phyloP scores from a whole-genome alignment of 2,329 filamentous ascomycete species.

The Berkeleyomyces rouxiae region DNA sequence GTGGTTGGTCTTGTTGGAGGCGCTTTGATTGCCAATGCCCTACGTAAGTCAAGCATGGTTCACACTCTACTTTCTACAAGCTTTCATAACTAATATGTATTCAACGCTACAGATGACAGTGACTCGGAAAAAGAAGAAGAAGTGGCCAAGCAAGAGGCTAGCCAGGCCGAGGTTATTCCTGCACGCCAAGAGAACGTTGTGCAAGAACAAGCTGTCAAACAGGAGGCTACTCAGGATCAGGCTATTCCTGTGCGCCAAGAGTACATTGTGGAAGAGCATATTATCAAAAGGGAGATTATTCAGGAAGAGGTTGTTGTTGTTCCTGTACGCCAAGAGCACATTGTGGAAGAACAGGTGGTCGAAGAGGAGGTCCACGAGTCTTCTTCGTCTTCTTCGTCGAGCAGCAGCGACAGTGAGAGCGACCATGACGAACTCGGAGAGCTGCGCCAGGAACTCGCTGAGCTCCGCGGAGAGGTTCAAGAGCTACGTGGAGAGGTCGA shows the following conservation, averaged over 20 bases:
- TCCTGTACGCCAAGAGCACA: not conserved
- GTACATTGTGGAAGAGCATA: no score
- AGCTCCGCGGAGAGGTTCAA: no score
- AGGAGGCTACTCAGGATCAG: no score
- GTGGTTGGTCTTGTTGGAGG: conserved; percentile 41
- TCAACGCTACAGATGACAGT: not conserved
- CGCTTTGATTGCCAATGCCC: conserved; percentile 38
- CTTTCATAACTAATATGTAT: not conserved
- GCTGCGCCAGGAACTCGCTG: conserved; percentile 17
- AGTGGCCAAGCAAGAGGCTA: not conserved
- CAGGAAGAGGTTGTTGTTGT: not conserved
- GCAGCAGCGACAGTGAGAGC: not conserved
- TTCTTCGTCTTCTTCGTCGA: not conserved
- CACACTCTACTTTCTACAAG: no score
- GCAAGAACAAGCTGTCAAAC: no score
- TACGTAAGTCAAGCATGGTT: conserved; percentile 27
- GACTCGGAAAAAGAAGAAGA: not conserved
- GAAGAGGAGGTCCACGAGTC: not conserved
- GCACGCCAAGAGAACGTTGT: no score
- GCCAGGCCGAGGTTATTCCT: no score
- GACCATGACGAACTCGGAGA: conserved; percentile 6
- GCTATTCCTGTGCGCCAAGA: no score
- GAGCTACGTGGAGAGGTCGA: conserved; percentile 12
- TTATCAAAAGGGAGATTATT: not conserved
- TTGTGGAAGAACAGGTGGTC: not conserved